phyloP scores from a whole-genome alignment of 441 rosid species.

The Omphalea diandra region DNA sequence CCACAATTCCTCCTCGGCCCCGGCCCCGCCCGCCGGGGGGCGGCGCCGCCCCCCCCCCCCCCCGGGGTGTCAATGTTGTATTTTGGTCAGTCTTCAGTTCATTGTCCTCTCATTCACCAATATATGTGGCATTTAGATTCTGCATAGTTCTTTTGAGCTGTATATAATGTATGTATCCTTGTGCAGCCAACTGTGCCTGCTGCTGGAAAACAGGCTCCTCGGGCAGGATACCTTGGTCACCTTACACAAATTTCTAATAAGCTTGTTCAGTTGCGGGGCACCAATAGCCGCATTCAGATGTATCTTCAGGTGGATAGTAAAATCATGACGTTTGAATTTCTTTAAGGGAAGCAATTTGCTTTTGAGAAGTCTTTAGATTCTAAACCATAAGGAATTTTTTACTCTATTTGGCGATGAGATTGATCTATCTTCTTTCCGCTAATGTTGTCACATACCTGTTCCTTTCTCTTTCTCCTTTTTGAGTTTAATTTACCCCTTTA shows the following conservation, averaged over 20 bases:
- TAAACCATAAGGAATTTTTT: not conserved
- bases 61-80: not conserved
- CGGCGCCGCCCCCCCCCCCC: too few species aligned
- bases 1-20: too few species aligned
- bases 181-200: slow-evolving; percentile 83
- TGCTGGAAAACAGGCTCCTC: slow-evolving; percentile 66
- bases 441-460: too few species aligned
- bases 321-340: not conserved
- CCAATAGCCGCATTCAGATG: slow-evolving; percentile 52
- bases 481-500: too few species aligned
- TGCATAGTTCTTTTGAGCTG: not conserved
- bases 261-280: slow-evolving; percentile 70
- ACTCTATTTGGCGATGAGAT: not conserved
- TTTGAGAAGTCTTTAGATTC: not conserved
- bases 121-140: not conserved
- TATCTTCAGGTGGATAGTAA: slow-evolving; percentile 72
- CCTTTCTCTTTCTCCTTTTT: too few species aligned
- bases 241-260: slow-evolving; percentile 75
- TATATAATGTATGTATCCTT: slow-evolving; percentile 11
- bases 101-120: too few species aligned
- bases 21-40: too few species aligned
- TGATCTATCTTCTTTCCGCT: not conserved
- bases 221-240: slow-evolving; percentile 89
- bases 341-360: not conserved
- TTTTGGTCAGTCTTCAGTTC: not conserved